Conservation (phyloP, 352 stramenopile species). For the Pythium dissotocum region DNA sequence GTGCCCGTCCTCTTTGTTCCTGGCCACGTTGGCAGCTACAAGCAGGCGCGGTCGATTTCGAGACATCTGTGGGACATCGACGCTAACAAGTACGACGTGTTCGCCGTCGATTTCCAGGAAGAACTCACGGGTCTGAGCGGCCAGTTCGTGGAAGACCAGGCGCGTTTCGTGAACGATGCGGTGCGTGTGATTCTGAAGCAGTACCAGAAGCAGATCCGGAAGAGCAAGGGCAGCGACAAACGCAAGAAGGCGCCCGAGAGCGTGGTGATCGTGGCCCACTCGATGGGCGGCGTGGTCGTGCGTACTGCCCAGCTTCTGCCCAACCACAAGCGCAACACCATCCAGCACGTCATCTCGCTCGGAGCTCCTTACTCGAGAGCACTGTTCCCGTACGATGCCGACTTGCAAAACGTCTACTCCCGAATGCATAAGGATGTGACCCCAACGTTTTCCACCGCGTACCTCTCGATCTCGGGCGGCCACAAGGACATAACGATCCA, state of each 20-base stretch:
- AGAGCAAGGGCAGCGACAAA: constrained; percentile 20
- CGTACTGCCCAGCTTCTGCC: constrained; percentile 62
- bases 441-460: constrained; percentile 32
- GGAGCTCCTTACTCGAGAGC: constrained; percentile 60
- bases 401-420: constrained; percentile 65
- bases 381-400: constrained; percentile 64
- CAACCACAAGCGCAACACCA: constrained; percentile 75
- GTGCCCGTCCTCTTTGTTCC: constrained; percentile 83
- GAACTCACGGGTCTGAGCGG: constrained; percentile 76
- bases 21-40: constrained; percentile 83
- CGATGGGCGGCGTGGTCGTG: constrained; percentile 81
- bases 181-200: constrained; percentile 67
- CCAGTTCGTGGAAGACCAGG: constrained; percentile 65
- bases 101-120: constrained; percentile 75
- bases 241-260: constrained; percentile 38
- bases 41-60: constrained; percentile 76
- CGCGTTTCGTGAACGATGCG: constrained; percentile 73
- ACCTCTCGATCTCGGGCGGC: constrained; percentile 77
- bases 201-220: constrained; percentile 65
- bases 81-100: constrained; percentile 67
- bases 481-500: constrained; percentile 83
- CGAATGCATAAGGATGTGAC: constrained; percentile 12
- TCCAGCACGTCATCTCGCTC: constrained; percentile 75
- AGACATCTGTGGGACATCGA: constrained; percentile 72
- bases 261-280: constrained; percentile 81